Conservation (phyloP, 169 alveolate genomes). For the Blepharisma undulans region DNA sequence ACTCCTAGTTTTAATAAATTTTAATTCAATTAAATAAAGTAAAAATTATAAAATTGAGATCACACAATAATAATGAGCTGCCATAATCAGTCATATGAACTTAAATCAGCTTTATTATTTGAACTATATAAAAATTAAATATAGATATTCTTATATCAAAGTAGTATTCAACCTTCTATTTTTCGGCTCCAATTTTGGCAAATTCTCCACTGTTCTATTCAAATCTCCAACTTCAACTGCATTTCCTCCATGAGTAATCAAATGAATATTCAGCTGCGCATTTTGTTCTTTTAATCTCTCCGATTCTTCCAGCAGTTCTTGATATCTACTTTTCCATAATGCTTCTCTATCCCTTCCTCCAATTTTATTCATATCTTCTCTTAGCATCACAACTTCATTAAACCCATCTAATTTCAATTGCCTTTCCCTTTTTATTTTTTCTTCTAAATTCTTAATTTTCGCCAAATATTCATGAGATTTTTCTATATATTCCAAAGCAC, state of each 20-base stretch:
- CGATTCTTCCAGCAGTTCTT: not conserved
- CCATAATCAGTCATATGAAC: too few species aligned
- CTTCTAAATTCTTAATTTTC: not conserved
- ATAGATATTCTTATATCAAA: not conserved
- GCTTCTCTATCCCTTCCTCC: not conserved
- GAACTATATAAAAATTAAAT: too few species aligned
- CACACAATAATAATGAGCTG: too few species aligned
- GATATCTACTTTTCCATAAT: not conserved
- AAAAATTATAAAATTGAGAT: too few species aligned
- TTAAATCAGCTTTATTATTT: too few species aligned
- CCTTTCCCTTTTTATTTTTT: constrained; percentile 9
- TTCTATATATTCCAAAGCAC: not conserved
- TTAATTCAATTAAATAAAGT: too few species aligned
- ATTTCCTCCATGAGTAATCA: not conserved
- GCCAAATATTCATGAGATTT: not conserved
- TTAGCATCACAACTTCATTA: not conserved
- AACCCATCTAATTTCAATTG: not conserved
- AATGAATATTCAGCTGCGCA: not conserved
- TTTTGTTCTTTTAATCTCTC: not conserved
- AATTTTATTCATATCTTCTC: constrained; percentile 1
- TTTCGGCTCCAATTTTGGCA: not conserved
- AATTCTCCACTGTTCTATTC: not conserved
- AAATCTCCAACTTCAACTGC: not conserved
- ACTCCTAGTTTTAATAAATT: too few species aligned
- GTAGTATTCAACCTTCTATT: not conserved